A percentile compares a stretch with the other conserved stretches of the same genome.
These are phyloP conservation scores for Didymosphaeria variabile DNA, from an alignment of 2,329 filamentous ascomycete species.

Conservation along the genomic window DNA sequence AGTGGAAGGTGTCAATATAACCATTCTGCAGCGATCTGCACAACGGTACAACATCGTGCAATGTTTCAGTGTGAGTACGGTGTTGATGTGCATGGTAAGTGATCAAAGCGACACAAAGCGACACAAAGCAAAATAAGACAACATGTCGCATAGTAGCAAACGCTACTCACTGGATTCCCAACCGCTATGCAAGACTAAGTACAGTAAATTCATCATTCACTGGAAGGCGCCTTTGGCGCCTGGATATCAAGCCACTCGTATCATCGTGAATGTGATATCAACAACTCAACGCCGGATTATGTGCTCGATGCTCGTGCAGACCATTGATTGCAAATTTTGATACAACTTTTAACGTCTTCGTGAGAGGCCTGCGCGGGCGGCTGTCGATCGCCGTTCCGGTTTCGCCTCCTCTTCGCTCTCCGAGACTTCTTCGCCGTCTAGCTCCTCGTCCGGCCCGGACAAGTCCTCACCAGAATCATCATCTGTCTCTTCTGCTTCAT, in stretches of 20 bases:
- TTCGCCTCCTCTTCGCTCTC: conserved; percentile 55
- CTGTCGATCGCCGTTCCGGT: conserved; percentile 45
- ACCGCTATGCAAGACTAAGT: conserved; percentile 28
- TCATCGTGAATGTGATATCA: conserved; percentile 40
- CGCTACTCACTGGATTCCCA: conserved; percentile 14
- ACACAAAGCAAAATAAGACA: conserved; percentile 9
- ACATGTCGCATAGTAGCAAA: not conserved
- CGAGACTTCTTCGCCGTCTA: conserved; percentile 55
- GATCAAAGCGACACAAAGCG: not conserved
- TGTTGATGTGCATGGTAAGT: not conserved
- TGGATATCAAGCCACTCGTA: conserved; percentile 41
- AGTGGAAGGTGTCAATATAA: not conserved
- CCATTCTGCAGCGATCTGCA: not conserved
- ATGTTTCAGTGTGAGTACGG: not conserved
- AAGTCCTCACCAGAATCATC: conserved; percentile 57
- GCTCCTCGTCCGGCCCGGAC: conserved; percentile 57
- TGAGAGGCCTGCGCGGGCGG: conserved; percentile 40
- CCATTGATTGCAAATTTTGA: not conserved
- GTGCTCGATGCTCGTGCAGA: conserved; percentile 20
- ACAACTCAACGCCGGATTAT: conserved; percentile 17
- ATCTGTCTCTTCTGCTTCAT: conserved; percentile 61
- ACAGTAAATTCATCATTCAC: not conserved
- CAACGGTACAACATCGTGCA: not conserved
- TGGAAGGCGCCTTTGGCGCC: conserved; percentile 4
- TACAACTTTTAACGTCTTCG: conserved; percentile 34